A percentile compares a stretch with the other conserved stretches of the same genome.
Conservation (phyloP, 2,329 filamentous ascomycete genomes). For the Berkeleyomyces basicola region DNA sequence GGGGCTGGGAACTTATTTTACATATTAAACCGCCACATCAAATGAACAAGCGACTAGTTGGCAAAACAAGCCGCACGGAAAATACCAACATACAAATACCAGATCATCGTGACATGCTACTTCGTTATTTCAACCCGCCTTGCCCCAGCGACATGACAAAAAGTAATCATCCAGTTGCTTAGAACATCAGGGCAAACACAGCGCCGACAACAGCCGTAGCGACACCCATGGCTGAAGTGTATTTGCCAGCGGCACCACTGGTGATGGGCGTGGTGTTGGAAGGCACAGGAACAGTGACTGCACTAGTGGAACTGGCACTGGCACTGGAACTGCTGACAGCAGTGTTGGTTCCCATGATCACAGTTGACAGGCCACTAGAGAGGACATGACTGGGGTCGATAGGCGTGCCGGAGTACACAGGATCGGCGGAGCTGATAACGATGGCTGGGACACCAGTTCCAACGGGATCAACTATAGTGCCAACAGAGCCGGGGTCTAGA, state of each 20-base stretch:
- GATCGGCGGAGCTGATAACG: neutral
- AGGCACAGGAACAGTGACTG: neutral
- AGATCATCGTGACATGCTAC: neutral
- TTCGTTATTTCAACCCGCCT: neutral
- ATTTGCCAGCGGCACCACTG: neutral
- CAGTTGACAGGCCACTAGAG: neutral
- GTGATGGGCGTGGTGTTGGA: neutral
- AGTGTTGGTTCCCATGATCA: neutral
- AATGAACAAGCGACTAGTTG: neutral
- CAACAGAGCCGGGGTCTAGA: neutral
- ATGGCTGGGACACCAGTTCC: neutral
- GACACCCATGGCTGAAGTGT: neutral
- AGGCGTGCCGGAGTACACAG: neutral
- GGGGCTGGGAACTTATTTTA: no score
- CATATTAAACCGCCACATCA: neutral
- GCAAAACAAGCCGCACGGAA: neutral
- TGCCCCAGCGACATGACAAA: no score
- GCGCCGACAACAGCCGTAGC: neutral
- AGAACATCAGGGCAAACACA: slow-evolving; percentile 3
- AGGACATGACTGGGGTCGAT: neutral
- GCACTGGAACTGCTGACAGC: neutral
- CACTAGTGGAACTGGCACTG: neutral
- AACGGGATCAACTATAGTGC: neutral
- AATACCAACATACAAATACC: neutral
- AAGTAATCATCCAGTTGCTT: neutral